Conservation (phyloP, 176 grass and related monocot species). For the Oryza glaberrima region DNA sequence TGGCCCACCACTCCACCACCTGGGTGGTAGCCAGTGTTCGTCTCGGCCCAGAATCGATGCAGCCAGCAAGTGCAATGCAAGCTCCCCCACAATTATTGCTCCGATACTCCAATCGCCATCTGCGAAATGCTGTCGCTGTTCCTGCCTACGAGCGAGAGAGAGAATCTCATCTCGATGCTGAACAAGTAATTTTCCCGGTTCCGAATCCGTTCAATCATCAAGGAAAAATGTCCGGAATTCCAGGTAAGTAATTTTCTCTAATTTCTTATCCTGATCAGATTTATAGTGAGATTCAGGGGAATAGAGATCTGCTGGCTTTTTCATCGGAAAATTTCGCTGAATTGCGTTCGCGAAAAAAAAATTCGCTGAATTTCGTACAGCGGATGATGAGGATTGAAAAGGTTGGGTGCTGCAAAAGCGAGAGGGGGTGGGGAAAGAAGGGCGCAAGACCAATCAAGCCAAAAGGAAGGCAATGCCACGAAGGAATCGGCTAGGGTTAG, state of each 20-base stretch:
- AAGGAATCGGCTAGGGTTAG: conserved; percentile 57
- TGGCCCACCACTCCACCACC: neutral
- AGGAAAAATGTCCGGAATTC: neutral
- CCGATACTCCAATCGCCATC: conserved; percentile 12
- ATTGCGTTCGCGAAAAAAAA: neutral
- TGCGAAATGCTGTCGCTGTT: conserved; percentile 2
- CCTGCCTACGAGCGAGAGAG: neutral
- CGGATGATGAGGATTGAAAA: conserved; percentile 46
- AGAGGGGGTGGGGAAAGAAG: conserved; percentile 29
- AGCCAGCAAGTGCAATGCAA: neutral
- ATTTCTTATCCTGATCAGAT: neutral
- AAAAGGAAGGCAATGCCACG: conserved; percentile 40
- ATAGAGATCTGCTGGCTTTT: neutral
- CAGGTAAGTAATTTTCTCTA: neutral
- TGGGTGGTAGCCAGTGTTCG: neutral
- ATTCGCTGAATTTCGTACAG: conserved; percentile 11
- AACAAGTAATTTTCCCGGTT: neutral
- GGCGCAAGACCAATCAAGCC: conserved; percentile 37
- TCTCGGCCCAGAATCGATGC: conserved; percentile 1
- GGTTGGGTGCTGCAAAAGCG: conserved; percentile 14
- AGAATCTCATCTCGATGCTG: conserved; percentile 6
- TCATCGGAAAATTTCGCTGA: neutral
- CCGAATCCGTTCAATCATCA: neutral
- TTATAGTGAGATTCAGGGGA: neutral
- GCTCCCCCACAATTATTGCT: neutral